Evolutionary conservation across 768 basidiomycete species (phyloP).

Genomic region (Cystobasidium tubakii): DNA sequence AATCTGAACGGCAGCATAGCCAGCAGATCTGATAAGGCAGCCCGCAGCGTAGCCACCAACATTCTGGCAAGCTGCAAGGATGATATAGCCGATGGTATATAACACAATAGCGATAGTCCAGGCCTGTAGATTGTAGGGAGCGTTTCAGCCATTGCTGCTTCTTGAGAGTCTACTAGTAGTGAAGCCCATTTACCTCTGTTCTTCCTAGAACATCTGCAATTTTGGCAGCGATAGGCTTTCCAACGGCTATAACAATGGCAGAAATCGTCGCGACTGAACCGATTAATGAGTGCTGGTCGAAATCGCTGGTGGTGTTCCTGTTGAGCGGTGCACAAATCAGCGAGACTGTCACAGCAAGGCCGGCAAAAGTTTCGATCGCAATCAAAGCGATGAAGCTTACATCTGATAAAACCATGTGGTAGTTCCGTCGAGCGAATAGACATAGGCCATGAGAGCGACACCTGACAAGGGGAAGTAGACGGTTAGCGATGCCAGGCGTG

Average conservation of each 20-base stretch:
- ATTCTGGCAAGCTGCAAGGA: constrained; percentile 39
- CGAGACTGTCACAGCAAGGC: too few species aligned
- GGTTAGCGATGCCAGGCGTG: too few species aligned
- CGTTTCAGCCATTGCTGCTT: background rate
- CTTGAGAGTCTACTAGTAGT: too few species aligned
- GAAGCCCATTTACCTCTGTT: constrained; percentile 50
- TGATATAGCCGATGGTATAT: constrained; percentile 58
- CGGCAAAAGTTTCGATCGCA: background rate
- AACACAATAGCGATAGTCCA: constrained; percentile 59
- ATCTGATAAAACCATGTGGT: constrained; percentile 24
- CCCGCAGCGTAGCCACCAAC: constrained; percentile 48
- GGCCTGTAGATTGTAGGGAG: constrained; percentile 48
- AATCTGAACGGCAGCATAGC: constrained; percentile 50
- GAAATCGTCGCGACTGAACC: constrained; percentile 54
- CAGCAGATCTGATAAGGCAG: constrained; percentile 44
- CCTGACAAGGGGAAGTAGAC: too few species aligned
- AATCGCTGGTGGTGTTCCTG: constrained; percentile 56
- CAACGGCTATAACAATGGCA: constrained; percentile 47
- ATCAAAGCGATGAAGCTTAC: constrained; percentile 4
- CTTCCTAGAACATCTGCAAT: constrained; percentile 66
- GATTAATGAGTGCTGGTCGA: constrained; percentile 57
- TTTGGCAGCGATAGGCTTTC: constrained; percentile 69
- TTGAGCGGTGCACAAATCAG: background rate
- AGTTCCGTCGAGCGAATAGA: constrained; percentile 36
- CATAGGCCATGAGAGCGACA: constrained; percentile 34